Evolutionary conservation across 345 rosid species (phyloP), one percentile per base, ranked within the genome.

Genomic region (Ceriops tagal): DNA sequence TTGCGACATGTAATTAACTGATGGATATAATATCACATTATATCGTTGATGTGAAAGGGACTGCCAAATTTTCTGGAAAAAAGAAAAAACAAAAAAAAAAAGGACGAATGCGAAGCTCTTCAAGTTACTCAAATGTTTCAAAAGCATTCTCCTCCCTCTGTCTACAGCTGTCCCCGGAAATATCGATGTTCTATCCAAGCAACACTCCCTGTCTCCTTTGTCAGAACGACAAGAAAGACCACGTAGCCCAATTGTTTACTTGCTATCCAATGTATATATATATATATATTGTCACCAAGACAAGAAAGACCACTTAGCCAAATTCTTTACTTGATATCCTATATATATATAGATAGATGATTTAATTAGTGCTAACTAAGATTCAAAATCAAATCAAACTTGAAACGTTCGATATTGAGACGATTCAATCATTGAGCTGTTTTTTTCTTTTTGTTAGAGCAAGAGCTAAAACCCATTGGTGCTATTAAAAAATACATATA

Each of bases 161-260:
- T 68, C 5, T 30, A 66, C 76, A 72, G 76, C 71, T 72, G 71
- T 58, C 18, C 8, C 21, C 11, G 39, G 3, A 15, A 59, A 58
- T 64, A 64, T 71, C 75, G 20, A 28, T 65, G 10, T 58, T 21
- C 16, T 10, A 28, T 61, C 21, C 19, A 67, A 67, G 67, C 71
- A 66, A 66, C 62, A 30, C 62, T 43, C 51, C 20, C 61, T 11
- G 35, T 5, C 71, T 39, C 21, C 76, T 73, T 73, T n/a, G 76
- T 73, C 61, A 67, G 35, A 47, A 73, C 67, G 76, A 73, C 67
- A 73, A 73, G 76, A 73, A 73, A 73, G 67, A 67, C 76, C 76
- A 73, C 76, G 76, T 73, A 66, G 71, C 70, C 64, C n/a, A 6
- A 22, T n/a, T 70, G 69, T 57, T 39, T 43, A 43, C 49, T 39